Evolutionary conservation across 352 stramenopile species (phyloP).

Genomic region (Phytopythium cucurbitacearum): DNA sequence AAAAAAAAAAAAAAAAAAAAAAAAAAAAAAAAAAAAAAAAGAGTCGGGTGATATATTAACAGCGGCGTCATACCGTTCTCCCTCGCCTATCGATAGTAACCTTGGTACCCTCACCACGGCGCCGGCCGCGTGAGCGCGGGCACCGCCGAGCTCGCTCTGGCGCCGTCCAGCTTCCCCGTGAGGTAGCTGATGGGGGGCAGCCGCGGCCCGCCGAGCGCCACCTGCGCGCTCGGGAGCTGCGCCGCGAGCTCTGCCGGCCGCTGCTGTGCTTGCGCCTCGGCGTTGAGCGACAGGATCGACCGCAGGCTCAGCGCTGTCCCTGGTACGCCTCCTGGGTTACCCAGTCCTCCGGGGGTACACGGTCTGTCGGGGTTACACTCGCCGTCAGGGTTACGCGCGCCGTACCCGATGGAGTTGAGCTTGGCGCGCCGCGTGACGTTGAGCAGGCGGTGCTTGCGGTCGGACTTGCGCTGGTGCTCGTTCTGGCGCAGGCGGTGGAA

Average conservation of each 20-base stretch:
- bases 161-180: slow-evolving; percentile 66
- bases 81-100: too few relatives aligned
- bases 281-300: slow-evolving; percentile 31
- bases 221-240: too few relatives aligned
- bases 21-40: too few relatives aligned
- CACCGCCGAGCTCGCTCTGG: slow-evolving; percentile 38
- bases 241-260: slow-evolving; percentile 10
- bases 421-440: slow-evolving; percentile 70
- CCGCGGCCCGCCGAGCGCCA: slow-evolving; percentile 13
- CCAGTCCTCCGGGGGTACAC: too few relatives aligned
- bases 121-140: slow-evolving; percentile 7
- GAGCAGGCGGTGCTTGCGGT: slow-evolving; percentile 84
- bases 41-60: too few relatives aligned
- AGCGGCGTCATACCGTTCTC: too few relatives aligned
- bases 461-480: slow-evolving; percentile 84
- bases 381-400: slow-evolving; percentile 15
- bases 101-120: too few relatives aligned
- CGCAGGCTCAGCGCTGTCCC: slow-evolving; percentile 20
- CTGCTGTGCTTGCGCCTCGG: not conserved
- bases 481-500: slow-evolving; percentile 84
- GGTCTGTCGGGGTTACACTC: too few relatives aligned
- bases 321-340: too few relatives aligned
- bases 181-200: slow-evolving; percentile 77
- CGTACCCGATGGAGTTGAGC: slow-evolving; percentile 55
- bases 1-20: too few relatives aligned